phyloP scores from a whole-genome alignment of 768 basidiomycete species.

The Macrocybe gigantea region DNA sequence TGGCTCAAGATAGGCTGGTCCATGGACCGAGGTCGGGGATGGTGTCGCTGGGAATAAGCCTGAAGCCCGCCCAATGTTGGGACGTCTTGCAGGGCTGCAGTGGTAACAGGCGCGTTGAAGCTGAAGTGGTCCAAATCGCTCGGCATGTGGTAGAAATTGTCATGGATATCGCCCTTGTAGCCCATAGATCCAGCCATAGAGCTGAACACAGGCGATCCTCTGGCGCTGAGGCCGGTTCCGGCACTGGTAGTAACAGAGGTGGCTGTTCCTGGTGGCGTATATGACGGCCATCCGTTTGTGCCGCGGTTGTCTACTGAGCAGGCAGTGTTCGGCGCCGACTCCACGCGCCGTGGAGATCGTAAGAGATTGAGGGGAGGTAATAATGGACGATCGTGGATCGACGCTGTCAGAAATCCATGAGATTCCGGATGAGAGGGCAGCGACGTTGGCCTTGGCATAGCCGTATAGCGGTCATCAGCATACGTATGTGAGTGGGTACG shows the following conservation, averaged over 20 bases:
- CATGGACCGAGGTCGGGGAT: constrained; percentile 17
- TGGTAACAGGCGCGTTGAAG: constrained; percentile 34
- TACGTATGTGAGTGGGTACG: background rate
- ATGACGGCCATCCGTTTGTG: constrained; percentile 49
- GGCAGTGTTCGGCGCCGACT: constrained; percentile 49
- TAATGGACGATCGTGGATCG: constrained; percentile 28
- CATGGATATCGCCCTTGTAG: constrained; percentile 31
- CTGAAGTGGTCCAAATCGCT: constrained; percentile 48
- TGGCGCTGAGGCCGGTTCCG: constrained; percentile 32
- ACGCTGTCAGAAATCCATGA: constrained; percentile 14
- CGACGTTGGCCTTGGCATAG: constrained; percentile 2
- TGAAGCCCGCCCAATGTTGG: constrained; percentile 19
- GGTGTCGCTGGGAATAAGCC: constrained; percentile 23
- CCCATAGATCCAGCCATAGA: constrained; percentile 21
- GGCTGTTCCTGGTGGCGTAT: constrained; percentile 57
- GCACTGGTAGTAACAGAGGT: constrained; percentile 44
- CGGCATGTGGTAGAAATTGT: constrained; percentile 33
- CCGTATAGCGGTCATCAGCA: constrained; percentile 3
- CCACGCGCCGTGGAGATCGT: constrained; percentile 32
- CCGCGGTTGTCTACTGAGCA: constrained; percentile 44
- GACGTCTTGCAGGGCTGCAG: constrained; percentile 20
- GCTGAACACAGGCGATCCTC: constrained; percentile 37
- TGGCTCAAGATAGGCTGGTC: constrained; percentile 14
- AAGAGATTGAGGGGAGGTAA: constrained; percentile 39
- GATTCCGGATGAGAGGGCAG: constrained; percentile 8